Evolutionary conservation across 805 yeast species (phyloP).

Genomic region (Yarrowia sp.): DNA sequence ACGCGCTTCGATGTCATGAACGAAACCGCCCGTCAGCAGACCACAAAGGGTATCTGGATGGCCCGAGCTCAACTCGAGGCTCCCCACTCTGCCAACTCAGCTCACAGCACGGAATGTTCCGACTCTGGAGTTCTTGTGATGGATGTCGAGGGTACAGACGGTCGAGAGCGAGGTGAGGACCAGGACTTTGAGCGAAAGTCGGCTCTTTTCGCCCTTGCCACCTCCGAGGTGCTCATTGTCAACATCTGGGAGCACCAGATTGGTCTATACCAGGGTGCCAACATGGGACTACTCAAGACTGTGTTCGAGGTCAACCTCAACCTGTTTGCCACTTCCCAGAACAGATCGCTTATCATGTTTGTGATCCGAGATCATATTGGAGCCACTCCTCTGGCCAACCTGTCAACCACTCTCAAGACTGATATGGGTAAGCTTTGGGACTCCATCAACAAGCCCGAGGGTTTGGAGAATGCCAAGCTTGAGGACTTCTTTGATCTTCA

Average conservation of each 20-base stretch:
- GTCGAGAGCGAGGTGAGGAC: slow-evolving; percentile 96
- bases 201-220: slow-evolving; percentile 89
- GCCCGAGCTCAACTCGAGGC: slow-evolving; percentile 46
- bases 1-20: slow-evolving; percentile 93
- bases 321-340: slow-evolving; percentile 63
- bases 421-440: slow-evolving; percentile 81
- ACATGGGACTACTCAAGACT: slow-evolving; percentile 90
- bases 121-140: slow-evolving; percentile 60
- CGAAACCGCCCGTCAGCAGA: slow-evolving; percentile 79
- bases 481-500: slow-evolving; percentile 80
- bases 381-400: slow-evolving; percentile 70
- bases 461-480: slow-evolving; percentile 52
- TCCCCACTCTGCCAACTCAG: background rate
- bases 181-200: slow-evolving; percentile 97
- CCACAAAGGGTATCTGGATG: slow-evolving; percentile 82
- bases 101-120: background rate
- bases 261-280: slow-evolving; percentile 96
- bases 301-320: slow-evolving; percentile 93
- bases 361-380: slow-evolving; percentile 93
- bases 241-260: slow-evolving; percentile 97
- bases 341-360: slow-evolving; percentile 50
- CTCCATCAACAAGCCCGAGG: slow-evolving; percentile 67
- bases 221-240: slow-evolving; percentile 83
- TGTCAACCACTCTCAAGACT: slow-evolving; percentile 61
- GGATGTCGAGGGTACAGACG: slow-evolving; percentile 99